Percentiles rank a stretch among this genome's conserved stretches.
phyloP scores from a whole-genome alignment of 306 rosid genomes.

The Pterocarpus macrocarpus region DNA sequence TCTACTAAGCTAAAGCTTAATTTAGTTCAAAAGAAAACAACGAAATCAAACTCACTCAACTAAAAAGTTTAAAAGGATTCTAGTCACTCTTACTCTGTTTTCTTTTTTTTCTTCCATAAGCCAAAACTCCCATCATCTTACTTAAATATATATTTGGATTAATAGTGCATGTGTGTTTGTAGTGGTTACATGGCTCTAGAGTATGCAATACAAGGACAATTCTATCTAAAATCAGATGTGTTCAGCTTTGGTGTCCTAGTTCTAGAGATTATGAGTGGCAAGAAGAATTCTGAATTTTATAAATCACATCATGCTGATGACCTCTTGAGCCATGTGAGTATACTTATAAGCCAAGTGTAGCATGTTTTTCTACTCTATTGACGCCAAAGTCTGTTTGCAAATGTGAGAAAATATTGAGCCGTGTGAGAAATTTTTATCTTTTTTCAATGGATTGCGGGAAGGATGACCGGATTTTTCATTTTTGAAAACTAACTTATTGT shows the following conservation, averaged over 20 bases:
- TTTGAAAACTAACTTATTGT: background rate
- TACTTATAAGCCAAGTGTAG: background rate
- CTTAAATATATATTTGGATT: background rate
- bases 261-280: slow-evolving; percentile 64
- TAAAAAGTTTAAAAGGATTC: no score
- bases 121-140: background rate
- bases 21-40: no score
- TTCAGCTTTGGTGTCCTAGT: slow-evolving; percentile 58
- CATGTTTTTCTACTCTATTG: slow-evolving; percentile 9
- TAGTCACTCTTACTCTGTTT: no score
- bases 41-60: background rate
- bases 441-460: background rate
- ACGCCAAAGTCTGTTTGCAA: background rate
- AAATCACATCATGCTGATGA: slow-evolving; percentile 43
- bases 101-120: no score
- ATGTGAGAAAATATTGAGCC: background rate
- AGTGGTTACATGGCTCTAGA: slow-evolving; percentile 64
- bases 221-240: slow-evolving; percentile 54
- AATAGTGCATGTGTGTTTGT: background rate
- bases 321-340: slow-evolving; percentile 60
- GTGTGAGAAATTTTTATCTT: no score
- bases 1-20: no score
- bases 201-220: slow-evolving; percentile 54
- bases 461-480: background rate
- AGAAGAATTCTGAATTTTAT: slow-evolving; percentile 47